Evolutionary conservation across 2,329 filamentous ascomycete genomes (phyloP), one percentile per base, ranked within the genome.

Genomic region (Diaporthe sp.): DNA sequence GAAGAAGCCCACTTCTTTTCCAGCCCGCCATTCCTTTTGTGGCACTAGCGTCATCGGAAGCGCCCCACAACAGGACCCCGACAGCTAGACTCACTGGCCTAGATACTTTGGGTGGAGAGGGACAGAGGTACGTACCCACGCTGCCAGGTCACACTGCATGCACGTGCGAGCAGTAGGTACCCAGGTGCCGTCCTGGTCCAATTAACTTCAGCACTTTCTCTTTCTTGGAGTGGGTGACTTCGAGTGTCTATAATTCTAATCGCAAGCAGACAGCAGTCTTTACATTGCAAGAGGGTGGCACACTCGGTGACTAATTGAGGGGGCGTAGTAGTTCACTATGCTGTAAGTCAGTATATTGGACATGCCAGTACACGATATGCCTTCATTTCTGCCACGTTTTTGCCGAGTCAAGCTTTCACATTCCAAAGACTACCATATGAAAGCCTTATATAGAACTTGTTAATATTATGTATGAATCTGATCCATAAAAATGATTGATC

Each of bases 41-140:
- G 49, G 58, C 12, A 4, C 19, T 75, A 76, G 75, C 58, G 75
- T 19, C 31, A 37, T 61, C 57, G 44, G 71, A 5, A 51, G 31
- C n/a, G 15, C 57, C 71, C 71, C 71, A 72, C 71, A 31, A 25
- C 12, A 72, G 57, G 71, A 39, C 57, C 49, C 49, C 44, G 44
- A 71, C 57, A 17, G 28, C 4, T 10, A 37, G 25, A 65, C 28
- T 49, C 22, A 49, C 42, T 65, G 61, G 60, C 46, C 39, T 65
- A 65, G 42, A 46, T 62, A 37, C 31, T 13, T 58, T 12, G 9
- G 31, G 42, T 67, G 42, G 44, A 17, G 44, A 34, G 17, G 17
- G 5, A 46, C 22, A 13, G 19, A 7, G 17, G 25, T 46, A 65
- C 25, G 61, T 31, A 46, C 42, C 61, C 17, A 49, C 10, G 61